Percentiles rank a stretch among this genome's conserved stretches.
Evolutionary conservation across 208 protist species (phyloP).

Genomic region (Wallacemonas sp.): DNA sequence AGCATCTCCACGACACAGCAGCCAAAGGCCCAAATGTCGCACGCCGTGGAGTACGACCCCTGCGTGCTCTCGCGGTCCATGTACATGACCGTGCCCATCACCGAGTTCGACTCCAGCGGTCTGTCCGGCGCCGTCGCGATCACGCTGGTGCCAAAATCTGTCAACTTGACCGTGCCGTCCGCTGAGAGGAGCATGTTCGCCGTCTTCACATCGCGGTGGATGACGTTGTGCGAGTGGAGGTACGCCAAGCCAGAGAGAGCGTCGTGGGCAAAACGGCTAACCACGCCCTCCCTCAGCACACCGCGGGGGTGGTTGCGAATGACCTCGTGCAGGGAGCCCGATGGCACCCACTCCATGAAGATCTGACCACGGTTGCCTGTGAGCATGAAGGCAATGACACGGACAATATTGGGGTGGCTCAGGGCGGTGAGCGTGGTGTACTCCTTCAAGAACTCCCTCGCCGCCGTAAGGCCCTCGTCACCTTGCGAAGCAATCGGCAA

Average conservation of each 20-base stretch:
- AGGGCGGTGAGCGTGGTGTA: slow-evolving; percentile 68
- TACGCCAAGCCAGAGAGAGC: slow-evolving; percentile 53
- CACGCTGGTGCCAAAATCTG: slow-evolving; percentile 82
- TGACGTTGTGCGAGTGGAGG: slow-evolving; percentile 64
- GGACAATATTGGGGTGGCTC: slow-evolving; percentile 68
- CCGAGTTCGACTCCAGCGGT: slow-evolving; percentile 32
- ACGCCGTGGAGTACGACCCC: slow-evolving; percentile 56
- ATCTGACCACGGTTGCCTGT: slow-evolving; percentile 40
- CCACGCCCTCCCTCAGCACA: slow-evolving; percentile 51
- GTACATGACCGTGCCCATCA: slow-evolving; percentile 74
- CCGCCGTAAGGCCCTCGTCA: slow-evolving; percentile 17
- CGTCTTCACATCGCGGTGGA: slow-evolving; percentile 88
- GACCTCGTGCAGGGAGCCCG: slow-evolving; percentile 61
- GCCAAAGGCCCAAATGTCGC: slow-evolving; percentile 86
- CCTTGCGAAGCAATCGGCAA: slow-evolving; percentile 40
- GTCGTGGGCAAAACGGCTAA: slow-evolving; percentile 56
- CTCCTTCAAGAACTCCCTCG: slow-evolving; percentile 63
- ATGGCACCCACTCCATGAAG: slow-evolving; percentile 82
- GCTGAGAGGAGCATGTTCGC: slow-evolving; percentile 78
- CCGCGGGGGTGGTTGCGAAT: slow-evolving; percentile 33
- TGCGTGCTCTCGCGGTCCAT: slow-evolving; percentile 73
- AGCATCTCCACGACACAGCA: slow-evolving; percentile 78
- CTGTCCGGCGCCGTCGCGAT: slow-evolving; percentile 33
- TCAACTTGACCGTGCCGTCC: slow-evolving; percentile 74
- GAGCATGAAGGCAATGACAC: slow-evolving; percentile 68